Conservation (phyloP, 2,329 filamentous ascomycete genomes). For the Talaromyces islandicus region DNA sequence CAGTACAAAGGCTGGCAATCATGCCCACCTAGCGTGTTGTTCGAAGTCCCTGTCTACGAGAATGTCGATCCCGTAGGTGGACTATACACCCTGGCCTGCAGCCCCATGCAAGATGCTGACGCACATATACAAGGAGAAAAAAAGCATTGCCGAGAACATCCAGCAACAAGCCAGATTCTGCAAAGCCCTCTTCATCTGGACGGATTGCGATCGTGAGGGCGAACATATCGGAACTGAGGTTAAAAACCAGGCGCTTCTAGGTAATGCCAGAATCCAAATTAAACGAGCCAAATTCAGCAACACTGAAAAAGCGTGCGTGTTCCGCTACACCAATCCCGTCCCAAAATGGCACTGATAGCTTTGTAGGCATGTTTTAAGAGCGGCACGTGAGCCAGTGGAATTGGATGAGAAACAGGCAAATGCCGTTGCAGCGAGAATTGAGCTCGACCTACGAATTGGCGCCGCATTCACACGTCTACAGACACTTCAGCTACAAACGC, state of each 20-base stretch:
- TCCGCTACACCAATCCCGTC: neutral
- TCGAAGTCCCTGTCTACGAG: constrained; percentile 70
- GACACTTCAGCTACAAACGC: constrained; percentile 66
- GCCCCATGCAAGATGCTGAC: neutral
- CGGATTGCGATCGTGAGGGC: constrained; percentile 95
- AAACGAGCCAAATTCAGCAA: constrained; percentile 92
- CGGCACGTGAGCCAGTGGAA: constrained; percentile 68
- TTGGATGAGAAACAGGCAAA: constrained; percentile 82
- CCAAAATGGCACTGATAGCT: constrained; percentile 7
- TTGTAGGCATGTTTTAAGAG: constrained; percentile 73
- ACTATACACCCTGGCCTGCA: neutral
- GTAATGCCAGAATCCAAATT: constrained; percentile 68
- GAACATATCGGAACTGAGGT: constrained; percentile 95
- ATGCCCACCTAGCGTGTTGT: constrained; percentile 72
- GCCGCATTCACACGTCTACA: constrained; percentile 88
- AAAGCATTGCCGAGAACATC: constrained; percentile 78
- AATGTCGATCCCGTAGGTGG: constrained; percentile 58
- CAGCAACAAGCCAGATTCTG: constrained; percentile 66
- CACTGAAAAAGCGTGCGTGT: constrained; percentile 74
- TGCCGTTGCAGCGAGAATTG: constrained; percentile 82
- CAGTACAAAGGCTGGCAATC: constrained; percentile 74
- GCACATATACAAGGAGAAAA: constrained; percentile 57
- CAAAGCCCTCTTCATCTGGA: constrained; percentile 90
- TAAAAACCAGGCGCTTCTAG: constrained; percentile 67
- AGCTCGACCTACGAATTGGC: constrained; percentile 87